A percentile compares a stretch with the other conserved stretches of the same genome.
Conservation (phyloP, 2,329 filamentous ascomycete genomes). For the Nemania diffusa region DNA sequence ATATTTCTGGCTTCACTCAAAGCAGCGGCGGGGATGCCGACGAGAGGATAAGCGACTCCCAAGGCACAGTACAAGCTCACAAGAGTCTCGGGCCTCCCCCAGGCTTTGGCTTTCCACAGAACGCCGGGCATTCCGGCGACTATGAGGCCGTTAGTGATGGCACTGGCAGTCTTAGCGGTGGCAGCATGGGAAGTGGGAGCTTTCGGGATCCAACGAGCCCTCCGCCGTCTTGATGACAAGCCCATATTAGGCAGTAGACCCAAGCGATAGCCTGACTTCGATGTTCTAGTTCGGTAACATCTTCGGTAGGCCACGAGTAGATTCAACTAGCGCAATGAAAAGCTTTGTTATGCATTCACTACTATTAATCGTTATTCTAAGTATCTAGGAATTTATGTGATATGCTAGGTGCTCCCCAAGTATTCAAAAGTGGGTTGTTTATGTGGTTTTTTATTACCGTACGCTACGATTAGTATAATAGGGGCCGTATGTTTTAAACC, state of each 20-base stretch:
- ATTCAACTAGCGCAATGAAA: conserved; percentile 45
- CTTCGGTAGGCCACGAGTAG: conserved; percentile 31
- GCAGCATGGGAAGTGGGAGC: conserved; percentile 60
- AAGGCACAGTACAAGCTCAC: conserved; percentile 32
- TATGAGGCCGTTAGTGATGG: conserved; percentile 51
- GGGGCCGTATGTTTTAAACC: no score
- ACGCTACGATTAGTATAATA: no score
- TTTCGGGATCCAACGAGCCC: conserved; percentile 65
- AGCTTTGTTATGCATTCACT: conserved; percentile 41
- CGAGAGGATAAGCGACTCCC: conserved; percentile 44
- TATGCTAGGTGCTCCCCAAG: background rate
- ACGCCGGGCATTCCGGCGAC: conserved; percentile 44
- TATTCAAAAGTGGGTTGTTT: no score
- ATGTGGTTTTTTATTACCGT: no score
- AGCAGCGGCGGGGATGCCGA: conserved; percentile 66
- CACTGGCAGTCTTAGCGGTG: conserved; percentile 53
- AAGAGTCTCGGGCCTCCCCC: conserved; percentile 41
- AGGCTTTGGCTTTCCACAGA: conserved; percentile 45
- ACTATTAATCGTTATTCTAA: background rate
- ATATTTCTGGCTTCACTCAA: conserved; percentile 74
- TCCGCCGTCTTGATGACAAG: conserved; percentile 33
- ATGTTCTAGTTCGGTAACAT: conserved; percentile 13
- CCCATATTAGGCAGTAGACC: background rate
- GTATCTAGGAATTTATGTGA: background rate
- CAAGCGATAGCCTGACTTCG: conserved; percentile 3